Conservation (phyloP, 495 filamentous ascomycete species). For the Penicillium egyptiacum region DNA sequence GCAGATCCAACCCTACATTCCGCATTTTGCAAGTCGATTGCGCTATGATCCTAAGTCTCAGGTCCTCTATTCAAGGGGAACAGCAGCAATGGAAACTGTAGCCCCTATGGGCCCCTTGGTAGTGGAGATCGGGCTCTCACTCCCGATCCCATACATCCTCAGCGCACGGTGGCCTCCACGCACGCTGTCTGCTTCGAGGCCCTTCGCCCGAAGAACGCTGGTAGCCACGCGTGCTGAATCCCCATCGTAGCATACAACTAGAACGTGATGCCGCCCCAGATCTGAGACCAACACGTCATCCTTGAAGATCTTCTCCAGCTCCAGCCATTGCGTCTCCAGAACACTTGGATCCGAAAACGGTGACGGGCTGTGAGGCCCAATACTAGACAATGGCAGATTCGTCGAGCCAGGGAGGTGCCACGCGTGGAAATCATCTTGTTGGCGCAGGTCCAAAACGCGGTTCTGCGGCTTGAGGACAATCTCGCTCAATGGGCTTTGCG, state of each 20-base stretch:
- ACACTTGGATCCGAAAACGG: constrained; percentile 48
- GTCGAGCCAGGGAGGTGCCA: constrained; percentile 48
- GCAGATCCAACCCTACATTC: constrained; percentile 28
- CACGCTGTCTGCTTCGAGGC: constrained; percentile 50
- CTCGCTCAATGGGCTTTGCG: constrained; percentile 24
- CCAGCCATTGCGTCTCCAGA: constrained; percentile 46
- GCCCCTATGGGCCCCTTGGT: constrained; percentile 17
- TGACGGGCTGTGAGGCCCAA: constrained; percentile 34
- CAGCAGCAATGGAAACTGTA: constrained; percentile 22
- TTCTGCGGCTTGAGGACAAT: constrained; percentile 29
- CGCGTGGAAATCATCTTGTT: constrained; percentile 37
- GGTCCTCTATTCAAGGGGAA: constrained; percentile 23
- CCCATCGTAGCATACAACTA: constrained; percentile 55
- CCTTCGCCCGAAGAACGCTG: constrained; percentile 51
- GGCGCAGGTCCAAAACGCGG: constrained; percentile 46
- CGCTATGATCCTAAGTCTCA: neutral
- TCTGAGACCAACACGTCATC: constrained; percentile 25
- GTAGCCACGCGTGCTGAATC: constrained; percentile 55
- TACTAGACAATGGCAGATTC: constrained; percentile 42
- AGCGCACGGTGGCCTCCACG: constrained; percentile 44
- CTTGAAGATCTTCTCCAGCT: constrained; percentile 43
- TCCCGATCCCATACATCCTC: constrained; percentile 32
- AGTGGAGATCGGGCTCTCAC: constrained; percentile 7
- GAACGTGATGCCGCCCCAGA: constrained; percentile 35
- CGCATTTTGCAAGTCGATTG: neutral